A percentile compares a stretch with the other conserved stretches of the same genome.
Evolutionary conservation across 148 eudicot species (phyloP).

Genomic region (Tetragonia tetragonoides): DNA sequence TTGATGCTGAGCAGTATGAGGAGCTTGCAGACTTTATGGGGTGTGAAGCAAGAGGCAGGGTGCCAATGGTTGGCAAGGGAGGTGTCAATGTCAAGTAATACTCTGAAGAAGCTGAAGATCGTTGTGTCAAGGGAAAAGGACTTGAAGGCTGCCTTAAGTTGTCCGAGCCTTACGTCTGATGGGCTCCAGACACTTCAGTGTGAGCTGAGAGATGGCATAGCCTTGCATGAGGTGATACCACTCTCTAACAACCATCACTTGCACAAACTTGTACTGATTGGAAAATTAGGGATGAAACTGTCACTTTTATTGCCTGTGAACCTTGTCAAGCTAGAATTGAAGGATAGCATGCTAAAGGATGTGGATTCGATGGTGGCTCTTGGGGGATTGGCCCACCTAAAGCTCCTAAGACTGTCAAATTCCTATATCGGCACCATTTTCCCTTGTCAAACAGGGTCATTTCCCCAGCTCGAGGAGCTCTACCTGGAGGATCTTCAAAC

Average conservation of each 20-base stretch:
- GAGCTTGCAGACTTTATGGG: conserved; percentile 23
- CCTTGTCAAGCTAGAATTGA: conserved; percentile 11
- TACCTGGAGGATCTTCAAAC: background rate
- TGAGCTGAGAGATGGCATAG: conserved; percentile 17
- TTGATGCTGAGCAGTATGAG: conserved; percentile 12
- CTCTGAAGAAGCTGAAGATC: conserved; percentile 3
- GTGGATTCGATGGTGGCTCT: conserved; percentile 7
- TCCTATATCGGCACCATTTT: conserved; percentile 5
- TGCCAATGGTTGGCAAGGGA: conserved; percentile 8
- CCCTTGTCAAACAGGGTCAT: background rate
- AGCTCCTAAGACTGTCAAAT: conserved; percentile 20
- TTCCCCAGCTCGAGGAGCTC: conserved; percentile 27
- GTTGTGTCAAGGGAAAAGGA: background rate
- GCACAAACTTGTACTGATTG: conserved; percentile 16
- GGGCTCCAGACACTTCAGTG: conserved; percentile 5
- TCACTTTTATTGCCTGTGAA: conserved; percentile 5
- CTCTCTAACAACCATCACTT: conserved; percentile 11
- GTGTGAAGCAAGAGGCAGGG: conserved; percentile 11
- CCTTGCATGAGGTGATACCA: background rate
- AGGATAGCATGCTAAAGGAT: conserved; percentile 4
- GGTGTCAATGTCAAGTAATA: background rate
- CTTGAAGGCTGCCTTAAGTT: background rate
- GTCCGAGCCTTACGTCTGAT: background rate
- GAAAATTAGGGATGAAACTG: background rate
- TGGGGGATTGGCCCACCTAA: conserved; percentile 16